Evolutionary conservation across 1,284 basidiomycete genomes (phyloP).

Genomic region (Psilocybe mexicana): DNA sequence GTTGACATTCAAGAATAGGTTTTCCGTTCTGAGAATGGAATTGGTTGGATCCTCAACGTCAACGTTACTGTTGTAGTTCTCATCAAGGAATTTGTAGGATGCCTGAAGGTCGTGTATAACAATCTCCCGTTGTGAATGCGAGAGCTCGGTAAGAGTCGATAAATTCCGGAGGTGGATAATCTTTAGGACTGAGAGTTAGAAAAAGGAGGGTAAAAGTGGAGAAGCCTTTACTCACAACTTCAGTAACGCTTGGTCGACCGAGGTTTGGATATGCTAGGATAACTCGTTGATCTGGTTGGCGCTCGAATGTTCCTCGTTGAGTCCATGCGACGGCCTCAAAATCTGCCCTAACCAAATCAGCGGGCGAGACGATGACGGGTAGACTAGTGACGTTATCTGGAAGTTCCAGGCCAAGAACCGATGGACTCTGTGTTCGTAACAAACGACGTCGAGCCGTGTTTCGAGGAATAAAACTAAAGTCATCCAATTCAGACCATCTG

Average conservation of each 20-base stretch:
- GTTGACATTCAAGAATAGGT: conserved; percentile 25
- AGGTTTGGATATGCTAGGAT: conserved; percentile 34
- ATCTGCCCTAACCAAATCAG: conserved; percentile 34
- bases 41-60: not conserved
- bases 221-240: conserved; percentile 40
- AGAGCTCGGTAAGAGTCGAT: not conserved
- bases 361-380: conserved; percentile 36
- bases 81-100: conserved; percentile 20
- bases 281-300: conserved; percentile 31
- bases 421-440: conserved; percentile 6
- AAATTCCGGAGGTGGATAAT: conserved; percentile 35
- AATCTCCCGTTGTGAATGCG: conserved; percentile 12
- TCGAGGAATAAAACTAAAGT: conserved; percentile 40
- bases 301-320: conserved; percentile 36
- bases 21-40: conserved; percentile 2
- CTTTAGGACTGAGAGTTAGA: not conserved
- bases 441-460: conserved; percentile 12
- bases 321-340: conserved; percentile 45
- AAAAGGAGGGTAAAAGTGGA: not conserved
- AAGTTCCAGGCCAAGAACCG: conserved; percentile 14
- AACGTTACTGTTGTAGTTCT: conserved; percentile 1
- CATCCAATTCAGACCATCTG: conserved; percentile 34
- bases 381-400: conserved; percentile 26
- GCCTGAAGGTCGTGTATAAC: conserved; percentile 19
- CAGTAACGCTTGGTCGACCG: conserved; percentile 37